A percentile compares a stretch with the other conserved stretches of the same genome.
Evolutionary conservation across 108 stramenopile genomes (phyloP).

Genomic region (Stephanodiscus triporus): DNA sequence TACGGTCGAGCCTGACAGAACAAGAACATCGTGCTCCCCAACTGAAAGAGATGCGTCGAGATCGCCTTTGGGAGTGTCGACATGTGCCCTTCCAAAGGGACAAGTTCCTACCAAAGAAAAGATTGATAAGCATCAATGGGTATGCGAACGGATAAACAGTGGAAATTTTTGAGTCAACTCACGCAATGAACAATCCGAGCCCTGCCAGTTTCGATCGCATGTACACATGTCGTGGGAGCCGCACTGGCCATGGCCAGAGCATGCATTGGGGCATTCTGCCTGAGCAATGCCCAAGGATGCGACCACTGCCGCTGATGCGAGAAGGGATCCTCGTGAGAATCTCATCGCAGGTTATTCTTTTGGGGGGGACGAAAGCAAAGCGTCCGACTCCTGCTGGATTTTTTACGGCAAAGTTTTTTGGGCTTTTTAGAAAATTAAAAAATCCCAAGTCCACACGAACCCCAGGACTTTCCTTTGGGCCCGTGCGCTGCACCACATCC

Average conservation of each 20-base stretch:
- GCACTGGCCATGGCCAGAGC: conserved; percentile 47
- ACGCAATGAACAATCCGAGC: conserved; percentile 55
- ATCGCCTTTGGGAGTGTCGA: conserved; percentile 54
- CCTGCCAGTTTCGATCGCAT: conserved; percentile 54
- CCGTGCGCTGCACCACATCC: too few relatives aligned
- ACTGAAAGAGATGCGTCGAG: conserved; percentile 49
- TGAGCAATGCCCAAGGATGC: conserved; percentile 11
- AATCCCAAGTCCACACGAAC: too few relatives aligned
- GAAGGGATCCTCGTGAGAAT: conserved; percentile 19
- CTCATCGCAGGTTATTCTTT: conserved; percentile 5
- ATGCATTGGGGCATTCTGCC: conserved; percentile 51
- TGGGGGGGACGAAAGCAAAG: background rate
- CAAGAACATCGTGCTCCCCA: conserved; percentile 21
- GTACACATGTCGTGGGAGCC: conserved; percentile 56
- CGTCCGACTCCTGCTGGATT: too few relatives aligned
- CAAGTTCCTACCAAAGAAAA: conserved; percentile 42
- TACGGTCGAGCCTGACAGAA: conserved; percentile 55
- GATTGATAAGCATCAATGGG: background rate
- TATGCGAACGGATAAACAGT: background rate
- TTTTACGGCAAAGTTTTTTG: too few relatives aligned
- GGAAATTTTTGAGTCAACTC: conserved; percentile 16
- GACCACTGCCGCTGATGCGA: conserved; percentile 7
- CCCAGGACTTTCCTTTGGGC: too few relatives aligned
- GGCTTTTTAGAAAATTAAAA: too few relatives aligned
- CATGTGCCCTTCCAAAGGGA: conserved; percentile 52